Evolutionary conservation across 208 protist species (phyloP).

Genomic region (Leishmania tropica): DNA sequence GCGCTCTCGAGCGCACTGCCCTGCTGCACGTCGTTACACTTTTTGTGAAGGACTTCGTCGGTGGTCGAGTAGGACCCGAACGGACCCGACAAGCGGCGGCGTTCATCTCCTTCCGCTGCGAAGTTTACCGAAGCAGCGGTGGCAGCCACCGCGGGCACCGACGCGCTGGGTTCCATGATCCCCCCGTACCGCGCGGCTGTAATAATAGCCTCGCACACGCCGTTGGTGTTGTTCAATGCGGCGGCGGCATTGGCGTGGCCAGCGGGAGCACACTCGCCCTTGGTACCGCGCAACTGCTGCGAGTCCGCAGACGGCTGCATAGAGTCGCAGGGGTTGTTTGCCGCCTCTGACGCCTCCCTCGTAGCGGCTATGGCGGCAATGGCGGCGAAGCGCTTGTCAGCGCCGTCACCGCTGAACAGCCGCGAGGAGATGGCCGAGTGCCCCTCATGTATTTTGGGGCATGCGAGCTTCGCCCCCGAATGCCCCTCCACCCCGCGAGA

Average conservation of each 20-base stretch:
- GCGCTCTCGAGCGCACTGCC: background rate
- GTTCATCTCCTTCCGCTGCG: background rate
- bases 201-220: constrained; percentile 10
- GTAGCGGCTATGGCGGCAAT: background rate
- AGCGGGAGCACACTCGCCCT: background rate
- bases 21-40: background rate
- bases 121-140: background rate
- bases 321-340: background rate
- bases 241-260: background rate
- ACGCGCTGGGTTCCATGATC: background rate
- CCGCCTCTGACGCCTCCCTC: background rate
- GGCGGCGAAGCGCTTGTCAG: background rate
- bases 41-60: constrained; percentile 3
- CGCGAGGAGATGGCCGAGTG: background rate
- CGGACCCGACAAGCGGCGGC: background rate
- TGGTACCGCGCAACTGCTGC: background rate
- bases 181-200: background rate
- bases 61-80: constrained; percentile 8
- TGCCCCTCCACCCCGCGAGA: background rate
- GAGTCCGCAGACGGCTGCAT: background rate
- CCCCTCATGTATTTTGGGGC: background rate
- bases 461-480: background rate
- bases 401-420: background rate
- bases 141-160: background rate
- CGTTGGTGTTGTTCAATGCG: constrained; percentile 1